Evolutionary conservation across 2,329 filamentous ascomycete genomes (phyloP).

Genomic region (Aspergillus piperis): DNA sequence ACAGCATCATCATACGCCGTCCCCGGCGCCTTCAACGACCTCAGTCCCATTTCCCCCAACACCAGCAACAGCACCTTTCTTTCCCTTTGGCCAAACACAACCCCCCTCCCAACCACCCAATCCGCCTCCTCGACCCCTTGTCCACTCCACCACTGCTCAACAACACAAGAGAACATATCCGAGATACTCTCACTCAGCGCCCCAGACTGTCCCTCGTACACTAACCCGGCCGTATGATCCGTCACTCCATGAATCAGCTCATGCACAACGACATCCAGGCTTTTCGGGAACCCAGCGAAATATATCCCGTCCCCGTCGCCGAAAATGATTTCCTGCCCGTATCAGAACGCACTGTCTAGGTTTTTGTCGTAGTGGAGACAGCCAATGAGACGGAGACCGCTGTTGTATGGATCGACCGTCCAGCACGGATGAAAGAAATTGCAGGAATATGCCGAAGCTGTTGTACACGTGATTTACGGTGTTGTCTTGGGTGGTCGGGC

Average conservation of each 20-base stretch:
- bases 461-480: background rate
- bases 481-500: too few relatives aligned
- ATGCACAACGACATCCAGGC: background rate
- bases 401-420: background rate
- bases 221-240: background rate
- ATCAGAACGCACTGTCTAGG: background rate
- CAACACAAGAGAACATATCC: background rate
- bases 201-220: background rate
- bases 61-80: background rate
- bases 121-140: background rate
- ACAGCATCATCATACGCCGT: background rate
- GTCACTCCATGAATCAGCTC: background rate
- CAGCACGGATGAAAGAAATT: background rate
- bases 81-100: background rate
- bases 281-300: background rate
- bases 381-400: background rate
- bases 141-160: background rate
- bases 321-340: background rate
- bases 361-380: background rate
- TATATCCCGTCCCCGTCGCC: background rate
- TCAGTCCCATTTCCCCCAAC: background rate
- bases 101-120: background rate
- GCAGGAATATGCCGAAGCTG: background rate
- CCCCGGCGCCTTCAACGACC: background rate
- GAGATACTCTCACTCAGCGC: background rate